Conservation (phyloP, 1,284 basidiomycete genomes). For the Takashimella tepidaria region DNA sequence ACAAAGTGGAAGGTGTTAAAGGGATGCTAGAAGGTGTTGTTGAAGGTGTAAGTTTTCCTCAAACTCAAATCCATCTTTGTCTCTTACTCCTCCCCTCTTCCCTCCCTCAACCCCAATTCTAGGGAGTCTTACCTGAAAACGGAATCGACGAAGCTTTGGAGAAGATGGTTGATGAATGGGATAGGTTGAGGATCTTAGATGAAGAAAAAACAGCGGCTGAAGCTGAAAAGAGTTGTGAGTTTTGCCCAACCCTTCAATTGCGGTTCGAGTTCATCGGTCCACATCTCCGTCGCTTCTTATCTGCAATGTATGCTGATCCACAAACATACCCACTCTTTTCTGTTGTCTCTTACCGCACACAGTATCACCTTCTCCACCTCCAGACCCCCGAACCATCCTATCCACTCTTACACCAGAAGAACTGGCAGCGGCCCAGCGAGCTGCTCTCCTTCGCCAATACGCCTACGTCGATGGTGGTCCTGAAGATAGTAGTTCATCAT, state of each 20-base stretch:
- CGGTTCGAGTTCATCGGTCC: too few species aligned
- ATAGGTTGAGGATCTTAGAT: conserved; percentile 16
- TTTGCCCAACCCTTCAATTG: too few species aligned
- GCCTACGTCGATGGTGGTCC: conserved; percentile 42
- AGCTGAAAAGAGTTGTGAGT: conserved; percentile 7
- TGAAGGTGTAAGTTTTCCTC: conserved; percentile 28
- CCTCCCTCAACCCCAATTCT: too few species aligned
- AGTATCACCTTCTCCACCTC: conserved; percentile 5
- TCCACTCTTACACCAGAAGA: conserved; percentile 41
- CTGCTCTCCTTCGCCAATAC: conserved; percentile 42
- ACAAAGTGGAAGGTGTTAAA: conserved; percentile 46
- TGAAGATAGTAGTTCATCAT: conserved; percentile 16
- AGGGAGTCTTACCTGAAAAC: conserved; percentile 5
- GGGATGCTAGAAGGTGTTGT: conserved; percentile 46
- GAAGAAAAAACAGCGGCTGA: conserved; percentile 17
- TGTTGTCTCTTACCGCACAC: background rate
- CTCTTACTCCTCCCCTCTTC: too few species aligned
- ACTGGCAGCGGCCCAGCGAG: conserved; percentile 33
- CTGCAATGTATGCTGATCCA: too few species aligned
- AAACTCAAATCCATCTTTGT: too few species aligned
- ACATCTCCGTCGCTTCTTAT: too few species aligned
- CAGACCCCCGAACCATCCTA: conserved; percentile 25
- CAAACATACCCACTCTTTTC: too few species aligned
- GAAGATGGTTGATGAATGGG: conserved; percentile 34
- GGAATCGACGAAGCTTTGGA: conserved; percentile 32